Evolutionary conservation across 2,329 filamentous ascomycete species (phyloP), one percentile per base, ranked within the genome.

Genomic region (Monilinia aucupariae): DNA sequence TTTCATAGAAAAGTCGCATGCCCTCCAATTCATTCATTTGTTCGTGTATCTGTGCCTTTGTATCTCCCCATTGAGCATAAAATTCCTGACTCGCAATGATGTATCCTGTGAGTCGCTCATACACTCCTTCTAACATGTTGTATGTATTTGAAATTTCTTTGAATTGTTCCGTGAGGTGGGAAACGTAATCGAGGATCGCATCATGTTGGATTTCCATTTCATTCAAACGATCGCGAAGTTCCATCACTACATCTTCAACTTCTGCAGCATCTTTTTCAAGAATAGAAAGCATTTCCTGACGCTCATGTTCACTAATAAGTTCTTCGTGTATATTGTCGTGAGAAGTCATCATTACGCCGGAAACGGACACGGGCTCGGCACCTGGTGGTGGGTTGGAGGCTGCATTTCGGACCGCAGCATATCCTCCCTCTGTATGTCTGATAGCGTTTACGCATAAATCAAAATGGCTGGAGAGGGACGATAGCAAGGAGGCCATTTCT

Each of bases 361-460:
- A 88, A 62, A 89, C 86, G 12, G 85, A 87, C 1, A 86, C 81
- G 20, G 76, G 78, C 34, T 81, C 81, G 17, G 74, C 66, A 53
- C 72, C 63, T 76, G 81, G 66, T 72, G 83, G 75, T 47, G 78
- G 78, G 37, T 82, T 82, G 68, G 90, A 87, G 50, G 87, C 87
- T 0, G 85, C 88, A 67, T 85, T 88, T 58, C 84, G 82, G 13
- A 86, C 84, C 7, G 87, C 88, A 6, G 85, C 88, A 15, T 86
- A 85, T 6, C 87, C 89, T 37, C 89, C 89, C 77, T 96, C 92
- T 3, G 92, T 97, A 58, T 93, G 91, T 64, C 92, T 90, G 50
- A 97, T 88, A 0, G 93, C 93, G 0, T 88, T 93, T 17, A 96
- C 90, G 74, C 93, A 97, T 67, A 96, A 85, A 74, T 97, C 93